Conservation (phyloP, 2,329 filamentous ascomycete species). For the Massarina eburnea region DNA sequence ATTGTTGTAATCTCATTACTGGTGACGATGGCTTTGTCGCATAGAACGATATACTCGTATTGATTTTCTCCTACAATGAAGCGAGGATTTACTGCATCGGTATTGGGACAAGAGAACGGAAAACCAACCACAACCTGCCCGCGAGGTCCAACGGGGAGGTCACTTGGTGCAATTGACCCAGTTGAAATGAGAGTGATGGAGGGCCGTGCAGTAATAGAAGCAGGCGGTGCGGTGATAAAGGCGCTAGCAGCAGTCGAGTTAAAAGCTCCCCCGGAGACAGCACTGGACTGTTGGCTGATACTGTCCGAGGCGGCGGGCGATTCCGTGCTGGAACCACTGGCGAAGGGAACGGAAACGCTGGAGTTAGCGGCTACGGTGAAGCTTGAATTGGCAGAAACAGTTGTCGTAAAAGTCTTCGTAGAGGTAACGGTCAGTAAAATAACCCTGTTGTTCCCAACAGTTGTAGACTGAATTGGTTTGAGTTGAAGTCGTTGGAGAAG, state of each 20-base stretch:
- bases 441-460: constrained; percentile 18
- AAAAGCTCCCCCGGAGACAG: not conserved
- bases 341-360: not conserved
- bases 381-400: constrained; percentile 9
- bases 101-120: constrained; percentile 28
- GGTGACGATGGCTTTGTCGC: constrained; percentile 24
- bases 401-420: constrained; percentile 12
- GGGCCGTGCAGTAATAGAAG: constrained; percentile 3
- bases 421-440: constrained; percentile 3
- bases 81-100: constrained; percentile 17
- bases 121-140: constrained; percentile 22
- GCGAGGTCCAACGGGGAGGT: constrained; percentile 1
- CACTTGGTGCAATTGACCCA: constrained; percentile 6
- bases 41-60: constrained; percentile 31
- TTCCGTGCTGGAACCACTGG: constrained; percentile 8
- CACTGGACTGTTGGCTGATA: not conserved
- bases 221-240: constrained; percentile 3
- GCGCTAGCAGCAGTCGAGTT: not conserved
- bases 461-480: constrained; percentile 13
- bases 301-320: not conserved
- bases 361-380: not conserved
- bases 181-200: constrained; percentile 5
- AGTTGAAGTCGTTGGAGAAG: not conserved
- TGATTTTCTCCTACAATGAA: constrained; percentile 26
- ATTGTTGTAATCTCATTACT: constrained; percentile 17